Percentiles rank a stretch among this genome's conserved stretches.
phyloP scores from a whole-genome alignment of 2,329 filamentous ascomycete species.

The Colletotrichum limetticola region DNA sequence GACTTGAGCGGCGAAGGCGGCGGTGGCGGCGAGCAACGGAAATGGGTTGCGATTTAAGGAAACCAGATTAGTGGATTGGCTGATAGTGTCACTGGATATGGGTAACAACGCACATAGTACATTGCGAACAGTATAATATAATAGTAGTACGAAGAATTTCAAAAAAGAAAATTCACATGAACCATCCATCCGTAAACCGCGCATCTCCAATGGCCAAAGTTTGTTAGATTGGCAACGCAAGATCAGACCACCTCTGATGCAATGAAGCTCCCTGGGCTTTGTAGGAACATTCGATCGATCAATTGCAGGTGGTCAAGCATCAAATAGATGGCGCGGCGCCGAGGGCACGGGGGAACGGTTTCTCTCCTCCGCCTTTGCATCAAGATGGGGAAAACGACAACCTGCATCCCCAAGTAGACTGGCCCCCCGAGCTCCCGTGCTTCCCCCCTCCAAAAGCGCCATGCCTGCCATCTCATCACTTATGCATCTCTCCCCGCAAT shows the following conservation, averaged over 20 bases:
- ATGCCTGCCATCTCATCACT: background rate
- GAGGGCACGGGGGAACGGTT: background rate
- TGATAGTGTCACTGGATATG: background rate
- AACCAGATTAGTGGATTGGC: background rate
- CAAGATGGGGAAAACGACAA: slow-evolving; percentile 17
- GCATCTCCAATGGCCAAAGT: too few relatives aligned
- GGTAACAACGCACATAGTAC: slow-evolving; percentile 13
- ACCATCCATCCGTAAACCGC: too few relatives aligned
- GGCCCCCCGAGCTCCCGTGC: too few relatives aligned
- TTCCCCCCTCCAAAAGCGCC: too few relatives aligned
- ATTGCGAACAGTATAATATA: slow-evolving; percentile 27
- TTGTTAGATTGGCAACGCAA: background rate
- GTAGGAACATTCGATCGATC: slow-evolving; percentile 11
- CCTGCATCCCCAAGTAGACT: background rate
- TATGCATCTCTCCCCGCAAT: slow-evolving; percentile 11
- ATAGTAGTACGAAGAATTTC: slow-evolving; percentile 10
- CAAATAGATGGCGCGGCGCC: slow-evolving; percentile 13
- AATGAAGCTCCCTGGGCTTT: background rate
- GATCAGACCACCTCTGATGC: background rate
- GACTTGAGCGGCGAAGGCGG: background rate
- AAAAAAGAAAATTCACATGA: too few relatives aligned
- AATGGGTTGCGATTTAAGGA: background rate
- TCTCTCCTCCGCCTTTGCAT: background rate
- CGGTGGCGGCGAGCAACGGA: background rate
- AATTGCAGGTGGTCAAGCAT: slow-evolving; percentile 20